Percentiles rank a stretch among this genome's conserved stretches.
Conservation (phyloP, 495 filamentous ascomycete species). For the Tetracladium marchalianum region DNA sequence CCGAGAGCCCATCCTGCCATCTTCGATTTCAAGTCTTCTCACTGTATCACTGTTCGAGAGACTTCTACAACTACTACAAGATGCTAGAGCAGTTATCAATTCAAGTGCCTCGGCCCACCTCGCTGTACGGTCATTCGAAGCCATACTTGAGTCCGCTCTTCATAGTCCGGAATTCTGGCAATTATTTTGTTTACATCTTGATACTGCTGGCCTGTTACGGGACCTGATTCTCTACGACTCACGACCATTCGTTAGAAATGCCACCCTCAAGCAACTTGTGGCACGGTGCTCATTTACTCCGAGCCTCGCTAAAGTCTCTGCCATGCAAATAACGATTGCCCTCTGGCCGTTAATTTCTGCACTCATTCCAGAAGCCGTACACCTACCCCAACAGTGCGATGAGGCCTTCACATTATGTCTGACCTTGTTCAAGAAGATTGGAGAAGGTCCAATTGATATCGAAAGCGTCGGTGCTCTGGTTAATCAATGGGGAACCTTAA, state of each 20-base stretch:
- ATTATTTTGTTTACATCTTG: conserved; percentile 34
- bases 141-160: conserved; percentile 55
- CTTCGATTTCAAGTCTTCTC: conserved; percentile 6
- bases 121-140: conserved; percentile 44
- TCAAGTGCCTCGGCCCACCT: conserved; percentile 29
- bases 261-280: conserved; percentile 28
- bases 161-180: conserved; percentile 50
- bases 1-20: conserved; percentile 18
- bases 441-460: conserved; percentile 35
- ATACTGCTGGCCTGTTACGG: conserved; percentile 22
- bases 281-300: conserved; percentile 16
- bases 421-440: conserved; percentile 43
- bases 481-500: conserved; percentile 40
- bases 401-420: conserved; percentile 36
- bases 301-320: conserved; percentile 16
- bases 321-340: conserved; percentile 28
- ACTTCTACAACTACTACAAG: conserved; percentile 27
- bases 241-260: conserved; percentile 29
- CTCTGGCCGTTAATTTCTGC: conserved; percentile 39
- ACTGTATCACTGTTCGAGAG: conserved; percentile 19
- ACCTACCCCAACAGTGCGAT: conserved; percentile 26
- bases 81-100: conserved; percentile 15
- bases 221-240: conserved; percentile 33
- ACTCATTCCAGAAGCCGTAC: conserved; percentile 30
- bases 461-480: conserved; percentile 43